A percentile compares a stretch with the other conserved stretches of the same genome.
These are phyloP conservation scores for Schizochytrium sp. DNA, from an alignment of 108 stramenopile species.

Conservation along the genomic window DNA sequence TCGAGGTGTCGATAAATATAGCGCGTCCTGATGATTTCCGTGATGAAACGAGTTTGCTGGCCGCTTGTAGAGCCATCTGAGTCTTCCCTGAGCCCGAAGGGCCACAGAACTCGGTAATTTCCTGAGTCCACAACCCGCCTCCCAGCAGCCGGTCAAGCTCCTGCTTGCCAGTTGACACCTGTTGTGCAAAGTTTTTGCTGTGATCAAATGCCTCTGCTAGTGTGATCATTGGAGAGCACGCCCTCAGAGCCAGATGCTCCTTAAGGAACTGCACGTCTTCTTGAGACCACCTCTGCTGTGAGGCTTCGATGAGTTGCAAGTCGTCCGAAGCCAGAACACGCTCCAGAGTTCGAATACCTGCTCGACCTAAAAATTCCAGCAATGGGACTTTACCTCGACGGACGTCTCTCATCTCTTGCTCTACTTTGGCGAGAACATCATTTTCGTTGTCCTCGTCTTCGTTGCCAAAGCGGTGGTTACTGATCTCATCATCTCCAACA, in stretches of 20 bases:
- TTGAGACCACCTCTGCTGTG: background rate
- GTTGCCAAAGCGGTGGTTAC: background rate
- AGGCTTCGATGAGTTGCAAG: conserved; percentile 24
- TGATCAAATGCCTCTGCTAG: conserved; percentile 34
- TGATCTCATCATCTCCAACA: too few relatives aligned
- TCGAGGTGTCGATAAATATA: conserved; percentile 1
- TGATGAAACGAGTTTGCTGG: background rate
- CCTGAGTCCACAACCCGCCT: background rate
- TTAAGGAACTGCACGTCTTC: conserved; percentile 23
- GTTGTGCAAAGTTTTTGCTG: background rate
- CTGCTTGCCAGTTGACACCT: background rate
- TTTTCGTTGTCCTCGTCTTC: background rate
- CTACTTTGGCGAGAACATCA: background rate
- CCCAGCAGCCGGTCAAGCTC: conserved; percentile 3
- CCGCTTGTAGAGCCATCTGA: conserved; percentile 4
- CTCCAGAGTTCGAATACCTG: background rate
- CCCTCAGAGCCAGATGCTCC: conserved; percentile 7
- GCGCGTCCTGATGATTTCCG: background rate
- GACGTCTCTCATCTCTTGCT: background rate
- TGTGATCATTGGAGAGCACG: background rate
- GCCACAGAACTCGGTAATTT: conserved; percentile 55
- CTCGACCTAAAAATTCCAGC: background rate
- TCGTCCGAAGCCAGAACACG: conserved; percentile 42
- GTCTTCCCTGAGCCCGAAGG: conserved; percentile 50
- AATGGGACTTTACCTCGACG: background rate